Evolutionary conservation across 208 protist species (phyloP), one percentile per base, ranked within the genome.

Genomic region (Leptomonas seymouri): DNA sequence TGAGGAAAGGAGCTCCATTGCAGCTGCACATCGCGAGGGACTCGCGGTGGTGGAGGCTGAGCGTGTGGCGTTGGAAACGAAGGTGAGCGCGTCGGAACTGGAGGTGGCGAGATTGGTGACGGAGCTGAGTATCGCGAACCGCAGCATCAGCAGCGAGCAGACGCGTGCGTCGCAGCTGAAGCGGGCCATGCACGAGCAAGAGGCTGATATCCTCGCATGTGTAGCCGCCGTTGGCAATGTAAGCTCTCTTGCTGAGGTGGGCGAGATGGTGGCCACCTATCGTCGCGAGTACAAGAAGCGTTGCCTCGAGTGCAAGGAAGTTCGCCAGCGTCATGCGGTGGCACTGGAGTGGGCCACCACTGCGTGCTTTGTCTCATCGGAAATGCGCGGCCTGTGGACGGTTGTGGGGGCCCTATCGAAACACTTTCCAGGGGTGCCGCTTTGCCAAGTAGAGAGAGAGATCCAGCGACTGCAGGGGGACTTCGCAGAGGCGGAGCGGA

Each of bases 281-380:
- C 34, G 60, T 3, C 51, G 34, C 1, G 60, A 62, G 28, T 50
- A 56, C 34, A 36, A 55, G 44, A 61, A 55, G 27, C 55, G 20
- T 14, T 53, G 36, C 3, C 36, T 74, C 11, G 60, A 61, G 58
- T 12, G 12, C 28, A 61, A 53, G 59, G 60, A 67, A 53, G 28
- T 16, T n/a, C 23, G 44, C 34, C 44, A 56, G 9, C 69, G 69
- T 16, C 21, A 50, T 25, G 69, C 67, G 31, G 9, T 67, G 23
- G 50, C 61, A 20, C 54, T 57, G 53, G 54, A 67, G 61, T 74
- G 60, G 60, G 69, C 69, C 3, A 36, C 46, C 15, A 49, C 18
- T 12, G 31, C 46, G 60, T 16, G 42, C 11, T 27, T 2, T 34
- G 8, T 56, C 4, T 18, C 57, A 1, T 2, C 0, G 2, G 46